phyloP scores from a whole-genome alignment of 2,329 filamentous ascomycete genomes.

The Penicillium rolfsii region DNA sequence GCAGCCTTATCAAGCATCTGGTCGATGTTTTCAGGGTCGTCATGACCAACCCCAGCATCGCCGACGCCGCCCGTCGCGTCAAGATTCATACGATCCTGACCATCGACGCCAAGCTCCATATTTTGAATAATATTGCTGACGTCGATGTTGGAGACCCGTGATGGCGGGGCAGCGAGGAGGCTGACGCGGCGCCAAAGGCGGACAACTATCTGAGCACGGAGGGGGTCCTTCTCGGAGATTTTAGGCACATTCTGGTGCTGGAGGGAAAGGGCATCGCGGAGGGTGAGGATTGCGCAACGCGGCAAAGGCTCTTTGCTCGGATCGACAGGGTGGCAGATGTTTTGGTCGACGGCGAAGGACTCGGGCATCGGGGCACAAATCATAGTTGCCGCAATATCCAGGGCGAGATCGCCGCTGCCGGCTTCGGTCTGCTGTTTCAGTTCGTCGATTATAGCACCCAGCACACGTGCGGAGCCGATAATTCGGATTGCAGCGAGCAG shows the following conservation, averaged over 20 bases:
- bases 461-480: slow-evolving; percentile 45
- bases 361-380: slow-evolving; percentile 48
- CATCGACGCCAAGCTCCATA: slow-evolving; percentile 45
- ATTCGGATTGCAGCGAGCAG: slow-evolving; percentile 49
- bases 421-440: slow-evolving; percentile 47
- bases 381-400: slow-evolving; percentile 50
- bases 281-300: slow-evolving; percentile 42
- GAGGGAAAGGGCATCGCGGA: slow-evolving; percentile 46
- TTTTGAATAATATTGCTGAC: slow-evolving; percentile 49
- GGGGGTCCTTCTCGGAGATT: slow-evolving; percentile 48
- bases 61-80: slow-evolving; percentile 25
- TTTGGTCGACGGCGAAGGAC: slow-evolving; percentile 45
- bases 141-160: slow-evolving; percentile 47
- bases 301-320: slow-evolving; percentile 39
- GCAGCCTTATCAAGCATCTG: slow-evolving; percentile 47
- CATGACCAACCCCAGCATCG: slow-evolving; percentile 22
- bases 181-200: slow-evolving; percentile 52
- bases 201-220: slow-evolving; percentile 50
- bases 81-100: slow-evolving; percentile 39
- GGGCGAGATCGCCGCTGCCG: slow-evolving; percentile 45
- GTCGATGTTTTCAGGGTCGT: slow-evolving; percentile 41
- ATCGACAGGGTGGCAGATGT: slow-evolving; percentile 39
- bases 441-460: slow-evolving; percentile 46
- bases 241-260: slow-evolving; percentile 46
- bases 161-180: slow-evolving; percentile 42